phyloP scores from a whole-genome alignment of 768 basidiomycete genomes.

The Butyriboletus loyo region DNA sequence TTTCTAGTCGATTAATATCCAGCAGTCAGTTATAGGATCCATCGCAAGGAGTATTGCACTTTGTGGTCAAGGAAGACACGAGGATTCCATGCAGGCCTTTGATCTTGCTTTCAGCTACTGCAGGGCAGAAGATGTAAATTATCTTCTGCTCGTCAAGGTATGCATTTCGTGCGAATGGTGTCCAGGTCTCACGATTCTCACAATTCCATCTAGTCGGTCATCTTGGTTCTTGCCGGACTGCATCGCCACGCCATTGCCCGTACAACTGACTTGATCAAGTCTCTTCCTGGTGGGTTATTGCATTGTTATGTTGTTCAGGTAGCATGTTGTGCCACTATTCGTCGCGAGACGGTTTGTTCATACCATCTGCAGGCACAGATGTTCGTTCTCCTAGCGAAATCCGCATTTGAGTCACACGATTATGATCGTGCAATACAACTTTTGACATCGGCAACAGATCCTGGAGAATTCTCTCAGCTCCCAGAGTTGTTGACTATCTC shows the following conservation, averaged over 20 bases:
- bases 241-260: constrained; percentile 5
- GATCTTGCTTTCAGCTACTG: constrained; percentile 13
- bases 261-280: constrained; percentile 4
- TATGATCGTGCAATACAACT: constrained; percentile 5
- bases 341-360: not conserved
- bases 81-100: constrained; percentile 16
- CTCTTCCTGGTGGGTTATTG: not conserved
- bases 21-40: constrained; percentile 12
- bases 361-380: constrained; percentile 4
- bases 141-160: constrained; percentile 19
- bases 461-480: not conserved
- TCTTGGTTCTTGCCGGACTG: constrained; percentile 9
- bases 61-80: constrained; percentile 7
- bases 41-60: constrained; percentile 16
- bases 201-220: not conserved
- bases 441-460: constrained; percentile 2
- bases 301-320: constrained; percentile 9
- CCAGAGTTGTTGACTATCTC: constrained; percentile 15
- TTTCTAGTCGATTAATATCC: constrained; percentile 9
- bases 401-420: constrained; percentile 6
- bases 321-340: not conserved
- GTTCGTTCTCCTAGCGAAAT: constrained; percentile 12
- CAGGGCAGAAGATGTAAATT: not conserved
- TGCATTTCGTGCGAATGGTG: not conserved
- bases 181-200: not conserved